phyloP scores from a whole-genome alignment of 805 yeast species.

The Candida silvicultrix region DNA sequence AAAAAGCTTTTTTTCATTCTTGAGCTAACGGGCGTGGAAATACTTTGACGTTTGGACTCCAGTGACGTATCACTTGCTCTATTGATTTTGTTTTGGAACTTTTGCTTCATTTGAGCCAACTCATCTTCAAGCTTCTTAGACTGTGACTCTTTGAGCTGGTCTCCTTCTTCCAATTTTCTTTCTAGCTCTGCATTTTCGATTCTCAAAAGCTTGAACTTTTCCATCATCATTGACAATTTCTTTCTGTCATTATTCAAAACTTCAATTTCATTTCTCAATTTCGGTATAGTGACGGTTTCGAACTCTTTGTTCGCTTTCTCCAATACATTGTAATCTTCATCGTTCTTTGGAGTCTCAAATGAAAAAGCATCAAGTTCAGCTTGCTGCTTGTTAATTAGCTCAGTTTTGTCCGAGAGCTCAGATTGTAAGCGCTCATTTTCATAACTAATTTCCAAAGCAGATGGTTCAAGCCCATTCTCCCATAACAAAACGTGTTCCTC shows the following conservation, averaged over 20 bases:
- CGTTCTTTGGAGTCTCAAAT: conserved; percentile 29
- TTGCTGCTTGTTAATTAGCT: conserved; percentile 37
- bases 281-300: conserved; percentile 38
- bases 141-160: neutral
- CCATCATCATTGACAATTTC: conserved; percentile 15
- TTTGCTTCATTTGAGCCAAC: neutral
- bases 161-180: conserved; percentile 22
- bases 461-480: conserved; percentile 48
- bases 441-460: conserved; percentile 48
- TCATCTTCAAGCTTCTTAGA: neutral
- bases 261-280: conserved; percentile 35
- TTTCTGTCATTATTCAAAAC: conserved; percentile 23
- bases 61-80: neutral
- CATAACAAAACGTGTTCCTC: conserved; percentile 60
- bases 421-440: conserved; percentile 48
- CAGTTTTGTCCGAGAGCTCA: conserved; percentile 41
- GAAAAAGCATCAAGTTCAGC: conserved; percentile 37
- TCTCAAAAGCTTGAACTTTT: conserved; percentile 23
- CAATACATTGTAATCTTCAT: conserved; percentile 33
- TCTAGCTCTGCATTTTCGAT: conserved; percentile 26
- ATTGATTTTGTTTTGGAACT: neutral
- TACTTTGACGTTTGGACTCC: neutral
- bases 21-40: neutral
- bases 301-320: conserved; percentile 35
- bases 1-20: conserved; percentile 1